Evolutionary conservation across 352 stramenopile species (phyloP), one percentile per base, ranked within the genome.

Genomic region (Elongisporangium prolatum): DNA sequence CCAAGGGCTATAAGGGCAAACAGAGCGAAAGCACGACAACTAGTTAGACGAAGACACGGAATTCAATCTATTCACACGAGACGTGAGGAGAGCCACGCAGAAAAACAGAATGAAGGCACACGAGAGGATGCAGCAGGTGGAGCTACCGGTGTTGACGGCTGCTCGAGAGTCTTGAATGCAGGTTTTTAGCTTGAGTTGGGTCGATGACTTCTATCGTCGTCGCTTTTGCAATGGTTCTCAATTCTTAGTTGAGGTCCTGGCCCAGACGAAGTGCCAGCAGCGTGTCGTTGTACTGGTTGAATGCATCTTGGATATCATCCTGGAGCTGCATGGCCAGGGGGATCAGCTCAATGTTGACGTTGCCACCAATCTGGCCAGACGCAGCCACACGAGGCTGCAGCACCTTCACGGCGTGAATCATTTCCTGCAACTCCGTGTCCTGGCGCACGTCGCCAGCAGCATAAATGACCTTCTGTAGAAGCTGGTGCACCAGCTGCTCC

Each of bases 231-330:
- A 17, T 44, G 34, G 14, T 44, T 44, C 65, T 60, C 54, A 51
- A 44, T 63, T 52, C 53, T 83, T 84, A 91, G 65, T 84, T 88
- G 61, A 89, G 80, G 64, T 93, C 86, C 71, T 92, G 86, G 58
- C 84, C 86, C 37, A 96, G 68, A 51, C 85, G 81, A 25, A 96
- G 77, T 25, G 86, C 86, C 66, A 96, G 59, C 49, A 96, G 55
- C 64, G 86, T 93, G 69, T 96, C 86, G 73, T 94, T 89, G 80
- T 96, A 96, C 81, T 96, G 86, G 72, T 89, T 94, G 70, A 96
- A 93, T 49, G 86, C 86, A 48, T 96, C 84, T 62, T 93, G 82
- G 63, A 96, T 96, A 67, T 96, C 84, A 65, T 96, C 86, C 60
- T 96, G 86, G 53, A 96, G 74, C 68, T 96, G 86, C 86, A 96